Conservation (phyloP, 2,329 filamentous ascomycete genomes). For the Beauveria pseudobassiana region DNA sequence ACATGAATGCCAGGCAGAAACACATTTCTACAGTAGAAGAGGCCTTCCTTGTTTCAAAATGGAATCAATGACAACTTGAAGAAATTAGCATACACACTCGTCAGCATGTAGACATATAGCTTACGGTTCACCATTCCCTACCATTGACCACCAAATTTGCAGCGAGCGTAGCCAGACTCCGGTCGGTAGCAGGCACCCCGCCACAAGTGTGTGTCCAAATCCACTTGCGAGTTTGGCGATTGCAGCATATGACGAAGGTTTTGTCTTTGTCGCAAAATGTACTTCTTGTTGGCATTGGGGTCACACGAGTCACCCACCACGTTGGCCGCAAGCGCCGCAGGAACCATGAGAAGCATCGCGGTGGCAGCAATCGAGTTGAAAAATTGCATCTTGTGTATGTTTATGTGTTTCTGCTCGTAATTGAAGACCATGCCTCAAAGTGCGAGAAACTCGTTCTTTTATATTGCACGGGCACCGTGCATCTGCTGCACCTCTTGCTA, state of each 20-base stretch:
- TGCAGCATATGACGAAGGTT: background rate
- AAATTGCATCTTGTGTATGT: background rate
- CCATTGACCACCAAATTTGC: background rate
- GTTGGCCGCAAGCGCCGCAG: background rate
- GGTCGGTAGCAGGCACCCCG: background rate
- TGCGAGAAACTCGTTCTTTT: no score
- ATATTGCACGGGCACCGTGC: no score
- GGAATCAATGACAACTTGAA: no score
- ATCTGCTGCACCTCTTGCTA: no score
- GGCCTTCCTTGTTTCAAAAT: no score
- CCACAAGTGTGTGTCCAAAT: background rate
- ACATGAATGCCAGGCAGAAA: no score
- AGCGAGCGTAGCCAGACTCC: background rate
- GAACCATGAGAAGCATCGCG: background rate
- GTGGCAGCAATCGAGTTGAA: background rate
- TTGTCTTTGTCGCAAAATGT: background rate
- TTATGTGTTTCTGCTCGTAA: background rate
- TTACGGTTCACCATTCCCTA: no score
- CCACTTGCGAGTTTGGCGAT: background rate
- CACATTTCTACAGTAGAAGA: no score
- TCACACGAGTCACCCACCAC: background rate
- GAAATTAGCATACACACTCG: no score
- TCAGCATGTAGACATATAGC: no score
- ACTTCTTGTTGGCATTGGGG: background rate
- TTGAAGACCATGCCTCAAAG: no score